These are phyloP conservation scores for Millerago galiae DNA, from an alignment of 805 yeast species.

Conservation along the genomic window DNA sequence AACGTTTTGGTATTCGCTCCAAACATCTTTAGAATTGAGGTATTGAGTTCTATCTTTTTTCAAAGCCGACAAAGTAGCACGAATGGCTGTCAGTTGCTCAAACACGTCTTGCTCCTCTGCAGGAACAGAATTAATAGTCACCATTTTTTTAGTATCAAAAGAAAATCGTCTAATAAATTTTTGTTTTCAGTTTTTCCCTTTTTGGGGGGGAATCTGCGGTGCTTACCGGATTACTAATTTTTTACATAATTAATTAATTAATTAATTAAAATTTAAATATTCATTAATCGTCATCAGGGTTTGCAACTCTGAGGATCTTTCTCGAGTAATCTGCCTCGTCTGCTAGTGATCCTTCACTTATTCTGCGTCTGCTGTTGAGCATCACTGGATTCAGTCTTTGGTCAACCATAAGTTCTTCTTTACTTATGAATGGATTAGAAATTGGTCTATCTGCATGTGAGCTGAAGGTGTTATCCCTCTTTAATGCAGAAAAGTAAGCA, in stretches of 20 bases:
- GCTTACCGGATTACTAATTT: no score
- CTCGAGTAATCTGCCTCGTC: conserved; percentile 79
- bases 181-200: no score
- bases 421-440: conserved; percentile 57
- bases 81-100: conserved; percentile 34
- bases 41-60: conserved; percentile 63
- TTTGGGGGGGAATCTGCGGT: no score
- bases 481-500: conserved; percentile 52
- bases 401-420: conserved; percentile 48
- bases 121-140: conserved; percentile 30
- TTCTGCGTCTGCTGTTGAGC: conserved; percentile 69
- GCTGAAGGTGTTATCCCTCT: conserved; percentile 32
- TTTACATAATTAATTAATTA: no score
- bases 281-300: conserved; percentile 57
- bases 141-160: conserved; percentile 12
- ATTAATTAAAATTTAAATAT: no score
- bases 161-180: no score
- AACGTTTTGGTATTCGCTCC: conserved; percentile 50
- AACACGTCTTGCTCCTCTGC: conserved; percentile 31
- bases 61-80: conserved; percentile 37
- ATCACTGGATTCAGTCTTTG: conserved; percentile 68
- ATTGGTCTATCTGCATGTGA: conserved; percentile 23
- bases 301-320: conserved; percentile 79
- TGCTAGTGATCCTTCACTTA: conserved; percentile 81
- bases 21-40: conserved; percentile 64